Evolutionary conservation across 2,329 filamentous ascomycete genomes (phyloP), one percentile per base, ranked within the genome.

Genomic region (Cephalotrichum gorgonifer): DNA sequence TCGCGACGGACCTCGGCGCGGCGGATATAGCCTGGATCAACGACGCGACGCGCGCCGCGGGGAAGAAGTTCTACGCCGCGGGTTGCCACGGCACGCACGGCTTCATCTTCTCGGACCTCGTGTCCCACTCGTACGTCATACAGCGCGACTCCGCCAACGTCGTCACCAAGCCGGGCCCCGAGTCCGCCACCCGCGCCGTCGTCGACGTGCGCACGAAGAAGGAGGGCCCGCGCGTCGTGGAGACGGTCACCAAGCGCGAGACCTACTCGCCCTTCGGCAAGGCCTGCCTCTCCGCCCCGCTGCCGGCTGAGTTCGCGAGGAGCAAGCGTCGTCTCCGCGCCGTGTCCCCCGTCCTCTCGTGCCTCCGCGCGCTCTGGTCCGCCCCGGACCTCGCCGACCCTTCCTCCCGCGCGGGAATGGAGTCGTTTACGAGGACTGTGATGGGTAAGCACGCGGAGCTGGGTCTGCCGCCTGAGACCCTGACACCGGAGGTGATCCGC

Each of bases 41-140:
- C 68, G 87, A 87, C 22, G 85, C 86, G 26, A 90, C 89, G 38
- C 85, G 91, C 43, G 70, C 94, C 33, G 82, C 85, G 52, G 77
- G 80, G 54, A 80, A 81, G 44, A 83, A 89, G 11, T 96, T 96
- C 65, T 98, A 98, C 66, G 88, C 88, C 9, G 86, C 89, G 31
- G 85, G 83, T 46, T 80, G 85, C 3, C 88, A 96, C 62, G 93
- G 93, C 44, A 78, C 95, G 62, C 97, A 94, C 64, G 93, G 93
- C 50, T 98, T 88, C 69, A 86, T 95, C 55, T 98, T 98, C 64
- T 86, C 86, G 51, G 93, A 98, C 64, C 76, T 98, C 22, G 88
- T 95, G 56, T 78, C 83, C 58, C 93, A 98, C 64, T 83, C 90
- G 58, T 98, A 88, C 61, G 81, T 93, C 52, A 84, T 98, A 53